These are phyloP conservation scores for Ricinus communis DNA, from an alignment of 345 rosid species.

Conservation along the genomic window DNA sequence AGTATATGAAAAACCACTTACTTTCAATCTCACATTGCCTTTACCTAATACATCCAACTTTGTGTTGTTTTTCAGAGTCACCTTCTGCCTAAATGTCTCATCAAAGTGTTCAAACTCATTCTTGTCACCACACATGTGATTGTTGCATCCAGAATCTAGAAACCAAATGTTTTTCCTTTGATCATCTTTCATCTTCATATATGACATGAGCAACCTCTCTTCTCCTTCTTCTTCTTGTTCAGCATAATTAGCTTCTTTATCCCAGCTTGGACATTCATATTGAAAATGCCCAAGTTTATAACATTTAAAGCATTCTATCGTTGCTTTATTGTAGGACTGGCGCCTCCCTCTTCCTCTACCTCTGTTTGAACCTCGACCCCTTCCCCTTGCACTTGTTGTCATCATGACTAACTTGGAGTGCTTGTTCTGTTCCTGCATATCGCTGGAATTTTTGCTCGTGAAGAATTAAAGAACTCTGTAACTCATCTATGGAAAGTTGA, in stretches of 20 bases:
- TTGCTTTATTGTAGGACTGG: background rate
- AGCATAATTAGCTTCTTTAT: background rate
- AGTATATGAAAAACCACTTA: no score
- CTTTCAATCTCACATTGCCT: no score
- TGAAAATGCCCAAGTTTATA: conserved; percentile 7
- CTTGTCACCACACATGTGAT: background rate
- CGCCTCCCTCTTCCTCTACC: conserved; percentile 1
- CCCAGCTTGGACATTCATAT: background rate
- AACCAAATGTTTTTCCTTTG: background rate
- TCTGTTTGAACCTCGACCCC: background rate
- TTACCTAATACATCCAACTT: no score
- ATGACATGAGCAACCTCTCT: background rate
- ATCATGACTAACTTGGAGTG: background rate
- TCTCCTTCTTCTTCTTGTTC: background rate
- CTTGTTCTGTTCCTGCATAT: no score
- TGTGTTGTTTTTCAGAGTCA: no score
- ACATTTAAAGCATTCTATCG: background rate
- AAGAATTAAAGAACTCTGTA: no score
- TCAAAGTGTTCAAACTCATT: background rate
- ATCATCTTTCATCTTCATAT: background rate
- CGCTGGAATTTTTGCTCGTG: background rate
- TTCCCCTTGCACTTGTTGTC: background rate
- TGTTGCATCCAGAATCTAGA: no score
- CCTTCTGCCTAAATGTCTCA: no score
- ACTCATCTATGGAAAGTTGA: no score